phyloP scores from a whole-genome alignment of 352 stramenopile species.

The Paralagenidium karlingii region DNA sequence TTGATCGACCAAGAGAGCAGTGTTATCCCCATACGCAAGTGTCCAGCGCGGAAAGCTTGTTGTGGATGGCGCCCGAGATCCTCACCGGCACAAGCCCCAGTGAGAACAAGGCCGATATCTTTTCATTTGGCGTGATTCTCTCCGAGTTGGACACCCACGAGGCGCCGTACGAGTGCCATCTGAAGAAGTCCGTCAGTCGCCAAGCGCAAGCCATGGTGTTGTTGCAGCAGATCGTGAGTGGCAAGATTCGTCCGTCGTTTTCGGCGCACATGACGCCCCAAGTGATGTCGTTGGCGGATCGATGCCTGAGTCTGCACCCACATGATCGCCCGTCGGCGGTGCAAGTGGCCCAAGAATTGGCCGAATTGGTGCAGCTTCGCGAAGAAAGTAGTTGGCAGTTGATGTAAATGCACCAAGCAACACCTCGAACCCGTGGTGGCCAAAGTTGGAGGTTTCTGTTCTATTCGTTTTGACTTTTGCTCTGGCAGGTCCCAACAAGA shows the following conservation, averaged over 20 bases:
- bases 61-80: constrained; percentile 63
- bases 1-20: constrained; percentile 5
- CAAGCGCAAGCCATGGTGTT: constrained; percentile 26
- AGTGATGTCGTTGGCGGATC: constrained; percentile 13
- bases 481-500: too few relatives aligned
- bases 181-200: too few relatives aligned
- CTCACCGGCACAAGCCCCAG: constrained; percentile 26
- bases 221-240: constrained; percentile 21
- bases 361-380: too few relatives aligned
- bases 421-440: too few relatives aligned
- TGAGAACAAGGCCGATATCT: constrained; percentile 41
- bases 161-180: constrained; percentile 49
- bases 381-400: too few relatives aligned
- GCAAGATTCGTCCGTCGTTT: constrained; percentile 19
- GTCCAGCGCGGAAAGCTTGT: constrained; percentile 20
- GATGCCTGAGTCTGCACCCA: constrained; percentile 18
- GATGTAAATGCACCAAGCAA: too few relatives aligned
- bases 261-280: constrained; percentile 15
- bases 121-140: constrained; percentile 60
- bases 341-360: constrained; percentile 25
- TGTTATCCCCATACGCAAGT: constrained; percentile 7
- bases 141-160: constrained; percentile 60
- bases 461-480: too few relatives aligned
- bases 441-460: too few relatives aligned
- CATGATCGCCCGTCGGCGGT: constrained; percentile 20